Evolutionary conservation across 192 early-diverging fungal genomes (phyloP), one percentile per base, ranked within the genome.

Genomic region (Umbelopsis vinacea): DNA sequence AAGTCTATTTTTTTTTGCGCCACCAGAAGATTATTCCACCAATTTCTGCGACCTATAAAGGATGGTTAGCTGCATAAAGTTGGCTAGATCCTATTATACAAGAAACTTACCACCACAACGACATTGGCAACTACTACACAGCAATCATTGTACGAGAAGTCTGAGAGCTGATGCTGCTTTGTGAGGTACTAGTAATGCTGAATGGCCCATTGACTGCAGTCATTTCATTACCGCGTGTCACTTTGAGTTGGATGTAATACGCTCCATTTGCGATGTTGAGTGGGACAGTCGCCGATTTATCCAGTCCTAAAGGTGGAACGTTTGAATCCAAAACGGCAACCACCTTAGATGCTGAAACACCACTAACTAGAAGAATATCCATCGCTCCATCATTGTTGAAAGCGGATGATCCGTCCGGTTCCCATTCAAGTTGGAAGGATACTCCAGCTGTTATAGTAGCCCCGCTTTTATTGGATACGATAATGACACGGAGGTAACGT

Each of bases 241-340:
- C 48, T 21, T 50, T 50, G 48, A 50, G 48, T 15, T 50, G 48
- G 48, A 50, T 50, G n/a, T 50, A 50, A 15, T 50, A 50, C n/a
- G 6, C 5, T 50, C 19, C 48, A 17, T 6, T n/a, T 50, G 48
- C 2, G 48, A 21, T 6, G 6, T 0, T 21, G 0, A 19, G 5
- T 15, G 48, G 48, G 4, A 50, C 15, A 21, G 48, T 50, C 11
- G 15, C n/a, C 4, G 48, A 50, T 3, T 4, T 50, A 50, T 3
- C 4, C 6, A n/a, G n/a, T 3, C 48, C 9, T 21, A 19, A 19
- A n/a, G 48, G 48, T 1, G 48, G n/a, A 17, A 50, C 48, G 15
- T 21, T 21, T 17, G 15, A 5, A 50, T 50, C 9, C 19, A 50
- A 21, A 2, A 6, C n/a, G 15, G n/a, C 19, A 0, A 15, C 48